Percentiles rank a stretch among this genome's conserved stretches.
Conservation (phyloP, 176 grass and related monocot species). For the Elymus sibiricus region DNA sequence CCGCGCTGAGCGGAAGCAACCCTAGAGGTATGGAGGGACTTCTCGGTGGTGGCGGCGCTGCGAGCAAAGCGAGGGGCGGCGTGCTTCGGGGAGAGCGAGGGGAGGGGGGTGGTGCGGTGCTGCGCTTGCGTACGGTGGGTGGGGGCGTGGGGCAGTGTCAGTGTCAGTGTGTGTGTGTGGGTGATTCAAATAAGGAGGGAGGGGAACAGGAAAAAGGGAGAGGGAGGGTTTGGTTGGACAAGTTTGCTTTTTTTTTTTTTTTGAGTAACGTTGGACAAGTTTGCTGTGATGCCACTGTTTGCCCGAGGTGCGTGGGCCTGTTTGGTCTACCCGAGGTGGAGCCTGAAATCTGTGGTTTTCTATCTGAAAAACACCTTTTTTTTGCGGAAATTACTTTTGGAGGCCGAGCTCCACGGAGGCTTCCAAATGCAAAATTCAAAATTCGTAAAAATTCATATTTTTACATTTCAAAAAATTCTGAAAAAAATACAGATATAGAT, state of each 20-base stretch:
- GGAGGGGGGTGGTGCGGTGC: neutral
- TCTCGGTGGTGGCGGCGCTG: constrained; percentile 9
- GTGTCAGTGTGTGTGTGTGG: neutral
- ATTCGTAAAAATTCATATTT: no score
- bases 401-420: no score
- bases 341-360: neutral
- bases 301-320: neutral
- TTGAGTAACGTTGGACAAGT: no score
- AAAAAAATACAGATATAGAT: no score
- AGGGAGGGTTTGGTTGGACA: neutral
- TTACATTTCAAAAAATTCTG: no score
- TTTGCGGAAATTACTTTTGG: no score
- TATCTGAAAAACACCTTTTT: no score
- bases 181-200: constrained; percentile 50
- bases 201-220: neutral
- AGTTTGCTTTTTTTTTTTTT: no score
- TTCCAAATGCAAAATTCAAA: no score
- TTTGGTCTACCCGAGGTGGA: neutral
- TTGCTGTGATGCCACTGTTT: neutral
- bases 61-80: constrained; percentile 5
- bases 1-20: neutral
- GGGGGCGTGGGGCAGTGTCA: neutral
- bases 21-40: constrained; percentile 12
- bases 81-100: constrained; percentile 25
- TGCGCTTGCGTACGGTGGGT: neutral